Conservation (phyloP, 441 rosid genomes). For the Arabidopsis lyrata region DNA sequence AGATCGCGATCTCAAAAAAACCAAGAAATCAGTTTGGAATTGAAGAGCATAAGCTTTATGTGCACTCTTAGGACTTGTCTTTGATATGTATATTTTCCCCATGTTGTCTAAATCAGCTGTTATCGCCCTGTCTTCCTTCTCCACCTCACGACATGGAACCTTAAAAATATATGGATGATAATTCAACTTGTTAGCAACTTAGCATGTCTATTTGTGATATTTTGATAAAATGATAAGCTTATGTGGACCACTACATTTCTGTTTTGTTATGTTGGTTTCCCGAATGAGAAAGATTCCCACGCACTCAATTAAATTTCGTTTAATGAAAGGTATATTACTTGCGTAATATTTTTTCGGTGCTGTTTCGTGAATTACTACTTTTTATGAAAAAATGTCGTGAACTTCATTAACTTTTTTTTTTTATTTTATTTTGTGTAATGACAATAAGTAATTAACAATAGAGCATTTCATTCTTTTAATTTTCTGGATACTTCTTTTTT, state of each 20-base stretch:
- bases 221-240: conserved; percentile 1
- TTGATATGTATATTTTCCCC: conserved; percentile 46
- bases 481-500: not conserved
- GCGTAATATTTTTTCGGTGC: conserved; percentile 20
- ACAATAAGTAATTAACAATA: no score
- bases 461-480: not conserved
- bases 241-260: conserved; percentile 37
- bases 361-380: conserved; percentile 6
- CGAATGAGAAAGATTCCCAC: conserved; percentile 42
- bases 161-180: conserved; percentile 17
- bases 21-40: conserved; percentile 43
- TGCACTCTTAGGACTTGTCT: conserved; percentile 44
- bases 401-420: not conserved
- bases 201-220: conserved; percentile 1
- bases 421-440: not conserved
- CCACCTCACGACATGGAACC: conserved; percentile 44
- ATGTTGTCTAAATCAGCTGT: conserved; percentile 36
- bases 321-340: conserved; percentile 33
- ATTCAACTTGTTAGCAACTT: conserved; percentile 4
- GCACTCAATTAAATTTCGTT: conserved; percentile 35
- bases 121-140: conserved; percentile 19
- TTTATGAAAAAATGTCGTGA: not conserved
- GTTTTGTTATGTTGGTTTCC: conserved; percentile 28
- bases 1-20: conserved; percentile 42
- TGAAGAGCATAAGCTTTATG: conserved; percentile 46